Conservation (phyloP, 2,329 filamentous ascomycete species). For the Aspergillus sp. region DNA sequence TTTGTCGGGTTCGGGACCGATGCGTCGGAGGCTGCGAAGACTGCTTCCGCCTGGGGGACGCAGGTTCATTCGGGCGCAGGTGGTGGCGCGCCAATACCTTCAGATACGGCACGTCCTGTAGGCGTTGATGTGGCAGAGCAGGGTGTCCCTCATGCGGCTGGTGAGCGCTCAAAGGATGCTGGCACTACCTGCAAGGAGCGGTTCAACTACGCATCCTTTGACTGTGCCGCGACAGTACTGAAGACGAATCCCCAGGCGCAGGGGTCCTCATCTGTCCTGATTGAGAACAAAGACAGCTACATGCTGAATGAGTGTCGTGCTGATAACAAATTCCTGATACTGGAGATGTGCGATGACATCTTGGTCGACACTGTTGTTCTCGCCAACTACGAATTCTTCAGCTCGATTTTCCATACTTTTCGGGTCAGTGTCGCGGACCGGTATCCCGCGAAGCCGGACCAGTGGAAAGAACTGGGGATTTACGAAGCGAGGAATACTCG, state of each 20-base stretch:
- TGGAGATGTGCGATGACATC: conserved; percentile 85
- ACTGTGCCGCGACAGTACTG: conserved; percentile 88
- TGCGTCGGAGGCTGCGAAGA: conserved; percentile 38
- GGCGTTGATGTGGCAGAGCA: conserved; percentile 38
- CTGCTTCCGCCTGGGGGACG: conserved; percentile 28
- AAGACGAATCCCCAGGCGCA: conserved; percentile 87
- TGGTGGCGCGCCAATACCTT: conserved; percentile 27
- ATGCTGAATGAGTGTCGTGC: conserved; percentile 91
- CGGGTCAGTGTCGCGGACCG: conserved; percentile 89
- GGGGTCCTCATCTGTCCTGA: conserved; percentile 81
- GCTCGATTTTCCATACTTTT: conserved; percentile 90
- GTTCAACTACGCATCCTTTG: conserved; percentile 96
- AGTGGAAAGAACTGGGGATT: conserved; percentile 84
- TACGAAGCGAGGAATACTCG: conserved; percentile 91
- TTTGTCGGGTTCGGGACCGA: conserved; percentile 62
- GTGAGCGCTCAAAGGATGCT: conserved; percentile 80
- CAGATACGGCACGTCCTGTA: conserved; percentile 18
- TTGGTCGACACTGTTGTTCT: conserved; percentile 95
- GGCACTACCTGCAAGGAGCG: conserved; percentile 97
- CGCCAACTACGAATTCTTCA: conserved; percentile 99
- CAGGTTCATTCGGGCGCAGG: conserved; percentile 14
- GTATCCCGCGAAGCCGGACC: conserved; percentile 87
- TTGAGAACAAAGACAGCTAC: conserved; percentile 98
- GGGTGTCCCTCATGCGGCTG: conserved; percentile 50
- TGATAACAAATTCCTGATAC: conserved; percentile 87